phyloP scores from a whole-genome alignment of 805 yeast species.

The Millerago galiae region DNA sequence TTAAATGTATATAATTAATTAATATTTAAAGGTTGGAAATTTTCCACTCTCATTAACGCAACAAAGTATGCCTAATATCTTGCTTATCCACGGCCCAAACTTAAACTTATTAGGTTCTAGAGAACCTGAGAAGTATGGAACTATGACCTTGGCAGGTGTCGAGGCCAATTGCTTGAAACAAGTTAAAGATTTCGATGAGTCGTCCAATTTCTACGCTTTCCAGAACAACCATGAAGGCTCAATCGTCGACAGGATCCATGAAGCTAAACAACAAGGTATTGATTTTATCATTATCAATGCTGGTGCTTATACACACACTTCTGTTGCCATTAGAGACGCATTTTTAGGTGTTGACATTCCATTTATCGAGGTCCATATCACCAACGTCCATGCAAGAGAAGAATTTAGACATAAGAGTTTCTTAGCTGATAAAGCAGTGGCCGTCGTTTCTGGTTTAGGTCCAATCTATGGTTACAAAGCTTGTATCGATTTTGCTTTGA shows the following conservation, averaged over 20 bases:
- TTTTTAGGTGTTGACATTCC: constrained; percentile 42
- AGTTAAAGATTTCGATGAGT: constrained; percentile 19
- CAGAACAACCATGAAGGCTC: constrained; percentile 43
- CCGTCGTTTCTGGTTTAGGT: constrained; percentile 29
- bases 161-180: constrained; percentile 32
- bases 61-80: constrained; percentile 22
- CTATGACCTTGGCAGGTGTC: constrained; percentile 36
- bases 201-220: constrained; percentile 28
- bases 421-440: constrained; percentile 43
- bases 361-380: constrained; percentile 43
- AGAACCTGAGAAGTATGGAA: constrained; percentile 46
- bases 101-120: constrained; percentile 42
- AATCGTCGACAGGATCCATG: constrained; percentile 40
- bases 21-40: no score
- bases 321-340: constrained; percentile 45
- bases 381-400: constrained; percentile 46
- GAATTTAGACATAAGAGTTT: constrained; percentile 44
- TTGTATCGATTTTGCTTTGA: constrained; percentile 24
- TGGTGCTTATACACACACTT: constrained; percentile 48
- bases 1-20: no score
- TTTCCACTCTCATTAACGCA: background rate
- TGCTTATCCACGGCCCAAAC: constrained; percentile 44
- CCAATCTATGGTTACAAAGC: constrained; percentile 25
- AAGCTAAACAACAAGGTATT: constrained; percentile 30
- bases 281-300: constrained; percentile 45